Conservation (phyloP, 306 rosid species). For the Leucaena leucocephala region DNA sequence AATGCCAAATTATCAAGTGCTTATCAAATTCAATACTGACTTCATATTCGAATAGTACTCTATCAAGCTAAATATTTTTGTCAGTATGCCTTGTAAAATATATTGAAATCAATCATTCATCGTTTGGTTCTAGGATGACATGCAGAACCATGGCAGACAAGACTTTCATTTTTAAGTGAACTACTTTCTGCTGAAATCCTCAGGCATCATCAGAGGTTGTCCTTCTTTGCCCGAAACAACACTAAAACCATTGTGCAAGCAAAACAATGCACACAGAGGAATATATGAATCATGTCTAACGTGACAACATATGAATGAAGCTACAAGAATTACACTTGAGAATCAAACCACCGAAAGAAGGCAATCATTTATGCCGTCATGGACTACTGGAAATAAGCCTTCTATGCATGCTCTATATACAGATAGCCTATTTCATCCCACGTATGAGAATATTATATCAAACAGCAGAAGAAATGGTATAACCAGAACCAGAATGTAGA, state of each 20-base stretch:
- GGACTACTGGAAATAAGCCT: constrained; percentile 6
- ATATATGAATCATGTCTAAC: constrained; percentile 16
- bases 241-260: constrained; percentile 10
- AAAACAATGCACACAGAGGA: constrained; percentile 18
- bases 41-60: constrained; percentile 12
- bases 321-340: constrained; percentile 18
- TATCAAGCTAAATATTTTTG: constrained; percentile 13
- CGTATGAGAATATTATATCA: background rate
- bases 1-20: constrained; percentile 7
- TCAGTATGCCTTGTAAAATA: constrained; percentile 11
- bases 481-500: constrained; percentile 1
- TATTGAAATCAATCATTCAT: constrained; percentile 9
- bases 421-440: constrained; percentile 26
- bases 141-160: background rate
- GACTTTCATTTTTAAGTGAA: background rate
- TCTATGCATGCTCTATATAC: background rate
- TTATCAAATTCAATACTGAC: constrained; percentile 28
- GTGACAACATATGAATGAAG: constrained; percentile 20
- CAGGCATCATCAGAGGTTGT: constrained; percentile 4
- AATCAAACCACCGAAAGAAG: constrained; percentile 28
- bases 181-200: constrained; percentile 15
- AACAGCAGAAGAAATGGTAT: constrained; percentile 5
- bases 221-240: constrained; percentile 16
- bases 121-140: background rate
- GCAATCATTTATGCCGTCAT: constrained; percentile 1